Evolutionary conservation across 257 asterid species (phyloP), one percentile per base, ranked within the genome.

Genomic region (Solanum megistacrolobum): DNA sequence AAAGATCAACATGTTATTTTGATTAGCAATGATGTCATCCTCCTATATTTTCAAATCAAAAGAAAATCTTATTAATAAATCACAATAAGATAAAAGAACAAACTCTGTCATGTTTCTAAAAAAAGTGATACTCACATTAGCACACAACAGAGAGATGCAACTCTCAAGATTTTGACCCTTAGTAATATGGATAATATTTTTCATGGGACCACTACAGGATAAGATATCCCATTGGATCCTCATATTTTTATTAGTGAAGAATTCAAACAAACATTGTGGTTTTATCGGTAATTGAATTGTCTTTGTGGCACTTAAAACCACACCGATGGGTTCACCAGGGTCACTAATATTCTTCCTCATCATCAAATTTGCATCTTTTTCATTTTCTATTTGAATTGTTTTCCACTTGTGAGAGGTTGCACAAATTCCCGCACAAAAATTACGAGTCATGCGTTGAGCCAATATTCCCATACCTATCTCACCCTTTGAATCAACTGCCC

Each of bases 381-480:
- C 78, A 69, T 83, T 88, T 74, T 89, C 91, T 35, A 58, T 9
- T 89, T 94, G 98, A 41, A 96, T 92, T 12, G 89, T 29, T 60
- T 94, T 95, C 98, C 99, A 96, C 71, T 93, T 88, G 90, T 94
- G 91, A 27, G 92, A 75, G 9, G 96, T 93, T 68, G 94, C 92
- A 75, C 98, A 94, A 55, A 96, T 91, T 5, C 93, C 94, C 4
- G 91, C 88, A 38, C 98, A 93, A 90, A 96, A 96, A 89, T 89
- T 91, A 4, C 92, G 94, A 18, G 92, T 92, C 99, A 96, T 96
- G 83, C 94, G 94, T 62, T 93, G 98, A 16, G 98, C 96, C 83
- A 96, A 92, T 89, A 89, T 90, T n/a, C 89, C 90, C 18, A 94
- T 86, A 87, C 95, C 90, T 14, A 14, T 48, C 58, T 48, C 58